These are phyloP conservation scores for Mycena metata DNA, from an alignment of 768 basidiomycete genomes.

Conservation along the genomic window DNA sequence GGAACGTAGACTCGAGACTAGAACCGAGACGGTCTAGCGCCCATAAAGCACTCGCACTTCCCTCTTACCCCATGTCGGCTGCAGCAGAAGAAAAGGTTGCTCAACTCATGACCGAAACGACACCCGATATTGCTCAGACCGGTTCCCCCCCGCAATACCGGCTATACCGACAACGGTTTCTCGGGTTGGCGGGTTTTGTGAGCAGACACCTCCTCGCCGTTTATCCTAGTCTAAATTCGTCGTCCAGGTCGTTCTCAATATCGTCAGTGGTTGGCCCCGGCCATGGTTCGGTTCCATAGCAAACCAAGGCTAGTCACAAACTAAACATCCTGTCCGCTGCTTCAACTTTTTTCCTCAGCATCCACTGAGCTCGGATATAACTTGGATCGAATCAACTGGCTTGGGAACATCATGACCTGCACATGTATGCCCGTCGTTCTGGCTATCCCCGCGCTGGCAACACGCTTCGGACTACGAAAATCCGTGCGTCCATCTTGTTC, in stretches of 20 bases:
- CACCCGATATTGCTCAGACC: neutral
- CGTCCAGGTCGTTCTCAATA: slow-evolving; percentile 69
- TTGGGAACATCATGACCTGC: slow-evolving; percentile 75
- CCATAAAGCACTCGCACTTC: neutral
- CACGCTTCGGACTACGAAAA: slow-evolving; percentile 69
- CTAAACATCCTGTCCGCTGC: too few relatives aligned
- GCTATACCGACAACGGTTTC: slow-evolving; percentile 21
- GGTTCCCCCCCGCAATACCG: neutral
- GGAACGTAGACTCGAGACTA: too few relatives aligned
- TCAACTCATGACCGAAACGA: neutral
- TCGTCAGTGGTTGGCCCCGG: slow-evolving; percentile 74
- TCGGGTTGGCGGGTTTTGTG: slow-evolving; percentile 20
- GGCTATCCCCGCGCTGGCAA: slow-evolving; percentile 67
- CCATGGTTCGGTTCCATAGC: slow-evolving; percentile 90
- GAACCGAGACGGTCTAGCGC: neutral
- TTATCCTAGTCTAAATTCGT: neutral
- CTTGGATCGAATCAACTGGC: slow-evolving; percentile 81
- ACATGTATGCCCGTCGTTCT: slow-evolving; percentile 75
- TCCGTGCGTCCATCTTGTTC: slow-evolving; percentile 51
- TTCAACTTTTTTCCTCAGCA: slow-evolving; percentile 51
- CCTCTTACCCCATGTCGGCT: neutral
- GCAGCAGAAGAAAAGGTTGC: neutral
- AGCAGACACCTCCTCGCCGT: neutral
- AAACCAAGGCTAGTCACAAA: slow-evolving; percentile 61
- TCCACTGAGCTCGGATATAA: slow-evolving; percentile 73